phyloP scores from a whole-genome alignment of 2,329 filamentous ascomycete species.

The Calcarisporium arbuscula region DNA sequence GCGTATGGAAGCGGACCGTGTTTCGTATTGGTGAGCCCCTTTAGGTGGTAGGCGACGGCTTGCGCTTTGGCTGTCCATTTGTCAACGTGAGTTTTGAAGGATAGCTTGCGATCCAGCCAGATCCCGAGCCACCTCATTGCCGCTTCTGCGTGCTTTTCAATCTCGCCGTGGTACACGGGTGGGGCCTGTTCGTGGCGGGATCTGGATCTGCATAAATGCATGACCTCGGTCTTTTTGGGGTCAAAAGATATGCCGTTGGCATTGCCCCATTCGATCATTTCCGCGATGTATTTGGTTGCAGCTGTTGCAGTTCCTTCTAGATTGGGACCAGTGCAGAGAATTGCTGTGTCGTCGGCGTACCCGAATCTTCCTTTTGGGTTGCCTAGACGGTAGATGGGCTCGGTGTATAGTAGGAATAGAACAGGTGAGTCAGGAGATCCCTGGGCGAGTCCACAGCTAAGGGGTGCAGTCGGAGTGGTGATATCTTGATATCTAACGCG shows the following conservation, averaged over 20 bases:
- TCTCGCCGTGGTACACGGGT: slow-evolving; percentile 7
- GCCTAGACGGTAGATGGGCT: slow-evolving; percentile 9
- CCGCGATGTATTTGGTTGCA: slow-evolving; percentile 5
- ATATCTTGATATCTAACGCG: slow-evolving; percentile 6
- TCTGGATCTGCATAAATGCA: no score
- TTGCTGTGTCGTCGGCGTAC: slow-evolving; percentile 14
- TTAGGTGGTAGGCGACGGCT: no score
- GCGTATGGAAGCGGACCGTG: no score
- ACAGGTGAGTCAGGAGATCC: slow-evolving; percentile 13
- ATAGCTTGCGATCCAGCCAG: slow-evolving; percentile 12
- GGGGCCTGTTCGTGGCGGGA: slow-evolving; percentile 2
- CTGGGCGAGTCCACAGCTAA: slow-evolving; percentile 9
- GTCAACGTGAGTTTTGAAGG: slow-evolving; percentile 11
- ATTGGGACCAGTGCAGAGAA: slow-evolving; percentile 10
- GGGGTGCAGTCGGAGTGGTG: slow-evolving; percentile 2
- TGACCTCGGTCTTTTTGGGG: slow-evolving; percentile 15
- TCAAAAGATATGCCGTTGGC: slow-evolving; percentile 14
- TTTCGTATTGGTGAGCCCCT: no score
- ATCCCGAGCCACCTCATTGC: slow-evolving; percentile 16
- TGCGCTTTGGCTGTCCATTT: no score
- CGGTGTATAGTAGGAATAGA: slow-evolving; percentile 13
- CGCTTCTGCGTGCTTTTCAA: slow-evolving; percentile 1
- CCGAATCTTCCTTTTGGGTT: slow-evolving; percentile 2
- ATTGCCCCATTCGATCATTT: slow-evolving; percentile 11
- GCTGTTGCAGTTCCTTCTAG: slow-evolving; percentile 9